Evolutionary conservation across 2,329 filamentous ascomycete genomes (phyloP), one percentile per base, ranked within the genome.

Genomic region (Exophiala calicioides): DNA sequence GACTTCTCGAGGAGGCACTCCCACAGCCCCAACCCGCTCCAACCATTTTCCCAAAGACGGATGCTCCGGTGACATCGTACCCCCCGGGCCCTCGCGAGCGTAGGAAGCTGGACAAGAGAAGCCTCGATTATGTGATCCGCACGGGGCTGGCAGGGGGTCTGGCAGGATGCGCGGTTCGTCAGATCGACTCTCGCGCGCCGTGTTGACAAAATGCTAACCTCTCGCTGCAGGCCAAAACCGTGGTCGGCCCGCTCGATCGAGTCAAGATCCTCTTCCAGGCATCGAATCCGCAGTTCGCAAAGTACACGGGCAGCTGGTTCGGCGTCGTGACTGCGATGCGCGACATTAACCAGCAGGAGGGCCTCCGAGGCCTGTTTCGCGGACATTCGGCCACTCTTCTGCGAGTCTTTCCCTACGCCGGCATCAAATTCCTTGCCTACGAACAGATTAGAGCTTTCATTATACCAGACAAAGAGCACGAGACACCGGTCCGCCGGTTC

Each of bases 191-290:
- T 31, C 39, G 42, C 35, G n/a, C 20, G 20, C 15, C 37, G 26
- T 44, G 16, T 13, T 33, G 31, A 44, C 27, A 23, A 36, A 59
- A 48, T 16, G 33, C 30, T 40, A 45, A 52, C 46, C 29, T 24
- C 15, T 38, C n/a, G 4, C 10, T 48, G 40, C 59, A 95, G 90
- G 93, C 87, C 52, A 98, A 98, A 76, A 96, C 91, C 0, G 76
- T 95, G 5, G 94, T 98, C 27, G 93, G 90, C 18, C 93, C 93
- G 18, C 86, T 98, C 55, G 93, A 98, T 70, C 85, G 93, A 57
- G 93, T 98, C 62, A 98, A 98, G 72, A 98, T 98, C 63, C 85
- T 98, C 46, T 97, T 98, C 72, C 93, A 98, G 68, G 86, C 93
- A 41, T 89, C 86, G 62, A 96, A 93, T 62, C 93, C 93, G 3